These are phyloP conservation scores for Fusarium brachygibbosum DNA, from an alignment of 2,329 filamentous ascomycete genomes.

Conservation along the genomic window DNA sequence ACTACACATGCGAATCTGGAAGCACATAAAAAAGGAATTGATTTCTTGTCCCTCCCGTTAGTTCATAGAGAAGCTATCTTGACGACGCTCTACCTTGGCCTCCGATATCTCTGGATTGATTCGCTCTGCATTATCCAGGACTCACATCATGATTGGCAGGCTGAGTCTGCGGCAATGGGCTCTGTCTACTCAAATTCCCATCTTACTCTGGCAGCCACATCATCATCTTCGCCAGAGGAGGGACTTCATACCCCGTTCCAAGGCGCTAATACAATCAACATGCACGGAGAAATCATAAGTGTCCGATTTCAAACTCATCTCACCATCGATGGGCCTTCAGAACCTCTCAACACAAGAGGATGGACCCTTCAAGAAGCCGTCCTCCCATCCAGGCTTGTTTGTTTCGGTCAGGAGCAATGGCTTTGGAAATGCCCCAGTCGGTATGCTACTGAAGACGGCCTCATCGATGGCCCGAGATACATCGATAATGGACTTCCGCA, in stretches of 20 bases:
- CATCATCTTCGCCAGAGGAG: background rate
- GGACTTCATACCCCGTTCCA: constrained; percentile 14
- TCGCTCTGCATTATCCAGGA: constrained; percentile 21
- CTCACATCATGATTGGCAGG: constrained; percentile 19
- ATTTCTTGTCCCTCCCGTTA: background rate
- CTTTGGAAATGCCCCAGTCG: constrained; percentile 21
- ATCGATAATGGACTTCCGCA: background rate
- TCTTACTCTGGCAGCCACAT: constrained; percentile 2
- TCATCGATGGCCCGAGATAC: background rate
- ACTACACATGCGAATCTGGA: background rate
- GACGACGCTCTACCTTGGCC: background rate
- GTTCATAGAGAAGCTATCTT: background rate
- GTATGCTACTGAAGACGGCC: constrained; percentile 3
- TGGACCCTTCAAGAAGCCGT: constrained; percentile 21
- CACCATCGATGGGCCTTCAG: background rate
- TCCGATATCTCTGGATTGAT: constrained; percentile 21
- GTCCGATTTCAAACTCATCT: constrained; percentile 5
- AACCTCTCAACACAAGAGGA: constrained; percentile 6
- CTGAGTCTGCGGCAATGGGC: background rate
- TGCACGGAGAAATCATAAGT: background rate
- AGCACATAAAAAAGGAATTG: background rate
- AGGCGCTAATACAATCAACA: background rate
- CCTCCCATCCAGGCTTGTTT: background rate
- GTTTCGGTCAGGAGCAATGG: constrained; percentile 14
- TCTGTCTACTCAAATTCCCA: constrained; percentile 6